A percentile compares a stretch with the other conserved stretches of the same genome.
These are phyloP conservation scores for Bonia amplexicaulis DNA, from an alignment of 176 grass and related monocot genomes.

Conservation along the genomic window DNA sequence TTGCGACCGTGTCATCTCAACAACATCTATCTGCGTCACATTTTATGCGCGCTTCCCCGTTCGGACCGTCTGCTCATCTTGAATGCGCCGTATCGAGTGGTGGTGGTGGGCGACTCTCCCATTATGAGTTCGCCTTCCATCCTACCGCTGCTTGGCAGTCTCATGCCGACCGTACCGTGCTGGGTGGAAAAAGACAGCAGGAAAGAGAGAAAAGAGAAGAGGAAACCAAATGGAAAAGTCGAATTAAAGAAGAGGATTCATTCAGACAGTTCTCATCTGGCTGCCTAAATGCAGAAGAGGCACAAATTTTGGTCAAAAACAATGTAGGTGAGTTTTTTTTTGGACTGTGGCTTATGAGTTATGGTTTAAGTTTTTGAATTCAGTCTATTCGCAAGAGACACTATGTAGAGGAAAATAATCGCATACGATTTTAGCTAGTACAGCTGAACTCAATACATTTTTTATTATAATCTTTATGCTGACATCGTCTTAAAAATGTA, in stretches of 20 bases:
- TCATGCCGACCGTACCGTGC: not conserved
- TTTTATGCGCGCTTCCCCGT: not conserved
- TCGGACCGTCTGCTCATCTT: not conserved
- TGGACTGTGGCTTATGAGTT: too few species aligned
- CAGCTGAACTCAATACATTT: too few species aligned
- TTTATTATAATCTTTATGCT: too few species aligned
- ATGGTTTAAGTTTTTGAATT: too few species aligned
- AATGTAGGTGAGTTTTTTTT: not conserved
- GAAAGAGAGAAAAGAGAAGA: not conserved
- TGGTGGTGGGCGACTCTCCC: not conserved
- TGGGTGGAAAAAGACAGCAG: constrained; percentile 1
- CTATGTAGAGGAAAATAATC: too few species aligned
- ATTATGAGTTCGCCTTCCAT: not conserved
- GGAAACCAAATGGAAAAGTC: not conserved
- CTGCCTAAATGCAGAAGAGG: not conserved
- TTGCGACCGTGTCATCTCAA: not conserved
- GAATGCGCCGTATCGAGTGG: not conserved
- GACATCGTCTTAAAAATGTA: too few species aligned
- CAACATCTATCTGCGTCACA: not conserved
- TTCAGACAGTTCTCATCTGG: not conserved
- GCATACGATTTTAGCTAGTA: fast-evolving
- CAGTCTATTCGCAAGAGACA: too few species aligned
- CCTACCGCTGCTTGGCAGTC: not conserved
- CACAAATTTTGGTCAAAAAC: not conserved
- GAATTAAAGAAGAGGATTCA: not conserved